These are phyloP conservation scores for Eutrema heterophyllum DNA, from an alignment of 345 rosid species.

Conservation along the genomic window DNA sequence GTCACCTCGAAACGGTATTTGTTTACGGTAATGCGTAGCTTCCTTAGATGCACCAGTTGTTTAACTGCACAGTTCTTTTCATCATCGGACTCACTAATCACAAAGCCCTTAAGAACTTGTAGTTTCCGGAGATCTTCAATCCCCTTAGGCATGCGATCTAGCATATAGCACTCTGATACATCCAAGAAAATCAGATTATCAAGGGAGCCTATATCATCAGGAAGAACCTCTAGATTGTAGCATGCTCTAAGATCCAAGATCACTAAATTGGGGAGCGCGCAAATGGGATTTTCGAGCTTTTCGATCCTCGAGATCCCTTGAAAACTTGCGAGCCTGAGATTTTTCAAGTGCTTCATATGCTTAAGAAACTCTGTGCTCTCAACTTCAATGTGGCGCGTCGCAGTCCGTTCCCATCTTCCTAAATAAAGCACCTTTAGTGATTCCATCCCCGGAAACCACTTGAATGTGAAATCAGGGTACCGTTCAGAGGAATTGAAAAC, in stretches of 20 bases:
- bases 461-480: slow-evolving; percentile 36
- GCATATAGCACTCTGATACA: slow-evolving; percentile 48
- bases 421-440: slow-evolving; percentile 35
- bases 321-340: slow-evolving; percentile 40
- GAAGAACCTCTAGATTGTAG: slow-evolving; percentile 45
- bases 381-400: slow-evolving; percentile 40
- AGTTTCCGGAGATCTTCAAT: slow-evolving; percentile 30
- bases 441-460: slow-evolving; percentile 31
- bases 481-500: slow-evolving; percentile 46
- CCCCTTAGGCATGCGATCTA: slow-evolving; percentile 43
- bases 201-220: slow-evolving; percentile 35
- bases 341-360: slow-evolving; percentile 27
- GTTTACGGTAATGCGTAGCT: slow-evolving; percentile 35
- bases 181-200: slow-evolving; percentile 44
- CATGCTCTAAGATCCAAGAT: slow-evolving; percentile 60
- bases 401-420: slow-evolving; percentile 43
- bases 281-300: slow-evolving; percentile 21
- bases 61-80: slow-evolving; percentile 8
- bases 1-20: neutral
- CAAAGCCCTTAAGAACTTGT: slow-evolving; percentile 61
- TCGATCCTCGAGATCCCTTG: slow-evolving; percentile 56
- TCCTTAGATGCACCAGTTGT: slow-evolving; percentile 15
- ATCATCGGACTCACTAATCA: slow-evolving; percentile 24
- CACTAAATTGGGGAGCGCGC: slow-evolving; percentile 26
- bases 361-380: slow-evolving; percentile 30